phyloP scores from a whole-genome alignment of 106 monocot genomes.

The Platanthera guangdongensis region DNA sequence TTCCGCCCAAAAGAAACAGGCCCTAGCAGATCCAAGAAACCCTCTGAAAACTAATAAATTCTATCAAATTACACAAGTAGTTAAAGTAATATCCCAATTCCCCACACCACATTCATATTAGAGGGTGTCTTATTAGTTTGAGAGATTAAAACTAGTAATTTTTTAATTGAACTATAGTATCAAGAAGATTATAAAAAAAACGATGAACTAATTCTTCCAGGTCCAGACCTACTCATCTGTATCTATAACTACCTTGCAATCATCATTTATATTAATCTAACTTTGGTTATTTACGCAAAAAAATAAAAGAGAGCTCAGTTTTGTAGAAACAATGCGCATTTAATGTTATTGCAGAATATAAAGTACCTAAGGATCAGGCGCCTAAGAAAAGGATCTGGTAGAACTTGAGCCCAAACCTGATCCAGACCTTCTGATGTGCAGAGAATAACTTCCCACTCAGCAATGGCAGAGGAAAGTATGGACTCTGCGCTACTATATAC shows the following conservation, averaged over 20 bases:
- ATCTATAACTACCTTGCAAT: background rate
- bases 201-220: background rate
- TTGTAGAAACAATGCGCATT: background rate
- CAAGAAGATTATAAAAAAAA: background rate
- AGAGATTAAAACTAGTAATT: background rate
- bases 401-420: conserved; percentile 73
- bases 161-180: background rate
- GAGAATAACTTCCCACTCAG: conserved; percentile 73
- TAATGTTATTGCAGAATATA: background rate
- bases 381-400: conserved; percentile 82
- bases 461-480: conserved; percentile 60
- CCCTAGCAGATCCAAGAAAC: too few species aligned
- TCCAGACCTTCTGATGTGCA: conserved; percentile 63
- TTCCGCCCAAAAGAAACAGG: too few species aligned
- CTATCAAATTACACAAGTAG: background rate
- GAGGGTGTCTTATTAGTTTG: background rate
- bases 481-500: conserved; percentile 37
- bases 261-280: background rate
- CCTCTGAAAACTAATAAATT: background rate
- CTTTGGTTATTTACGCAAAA: background rate
- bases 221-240: background rate
- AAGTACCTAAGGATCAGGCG: conserved; percentile 82
- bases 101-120: too few species aligned
- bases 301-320: background rate
- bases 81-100: too few species aligned